These are phyloP conservation scores for Phytophthora parvispora DNA, from an alignment of 352 stramenopile genomes.

Conservation along the genomic window DNA sequence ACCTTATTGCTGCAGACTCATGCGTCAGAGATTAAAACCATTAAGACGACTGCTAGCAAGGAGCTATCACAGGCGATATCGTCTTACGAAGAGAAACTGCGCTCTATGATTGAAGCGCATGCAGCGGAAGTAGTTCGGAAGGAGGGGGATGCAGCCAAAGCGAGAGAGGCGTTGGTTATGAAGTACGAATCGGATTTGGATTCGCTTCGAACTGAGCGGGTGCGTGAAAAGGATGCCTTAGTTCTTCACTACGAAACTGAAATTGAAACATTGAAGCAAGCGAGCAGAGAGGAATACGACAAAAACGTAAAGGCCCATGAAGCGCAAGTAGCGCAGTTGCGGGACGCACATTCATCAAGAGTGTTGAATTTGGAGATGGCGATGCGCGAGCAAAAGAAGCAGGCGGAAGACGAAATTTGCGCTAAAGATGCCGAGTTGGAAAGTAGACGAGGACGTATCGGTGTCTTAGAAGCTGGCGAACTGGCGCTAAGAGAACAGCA, in stretches of 20 bases:
- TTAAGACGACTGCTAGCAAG: conserved; percentile 15
- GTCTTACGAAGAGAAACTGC: conserved; percentile 31
- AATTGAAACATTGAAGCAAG: conserved; percentile 46
- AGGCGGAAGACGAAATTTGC: conserved; percentile 28
- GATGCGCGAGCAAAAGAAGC: conserved; percentile 53
- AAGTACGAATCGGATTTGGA: conserved; percentile 37
- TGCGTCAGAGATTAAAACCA: conserved; percentile 21
- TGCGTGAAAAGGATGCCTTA: conserved; percentile 27
- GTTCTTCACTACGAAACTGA: conserved; percentile 62
- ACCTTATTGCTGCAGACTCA: conserved; percentile 28
- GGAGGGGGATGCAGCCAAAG: conserved; percentile 16
- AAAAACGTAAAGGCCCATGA: conserved; percentile 38
- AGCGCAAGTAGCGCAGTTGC: conserved; percentile 41
- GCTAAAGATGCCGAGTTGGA: conserved; percentile 36
- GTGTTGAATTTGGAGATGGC: conserved; percentile 56
- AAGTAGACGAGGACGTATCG: conserved; percentile 19
- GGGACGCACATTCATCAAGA: conserved; percentile 50
- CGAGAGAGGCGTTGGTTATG: conserved; percentile 23
- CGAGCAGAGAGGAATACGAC: conserved; percentile 49
- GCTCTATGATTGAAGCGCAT: conserved; percentile 13
- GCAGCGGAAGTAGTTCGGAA: conserved; percentile 18
- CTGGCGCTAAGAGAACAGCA: conserved; percentile 23
- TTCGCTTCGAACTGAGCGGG: conserved; percentile 29
- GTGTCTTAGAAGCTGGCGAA: conserved; percentile 32
- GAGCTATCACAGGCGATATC: conserved; percentile 37